Base-by-base conservation (phyloP, 495 filamentous ascomycete species). In the Staphylotrichum longicolle region DNA sequence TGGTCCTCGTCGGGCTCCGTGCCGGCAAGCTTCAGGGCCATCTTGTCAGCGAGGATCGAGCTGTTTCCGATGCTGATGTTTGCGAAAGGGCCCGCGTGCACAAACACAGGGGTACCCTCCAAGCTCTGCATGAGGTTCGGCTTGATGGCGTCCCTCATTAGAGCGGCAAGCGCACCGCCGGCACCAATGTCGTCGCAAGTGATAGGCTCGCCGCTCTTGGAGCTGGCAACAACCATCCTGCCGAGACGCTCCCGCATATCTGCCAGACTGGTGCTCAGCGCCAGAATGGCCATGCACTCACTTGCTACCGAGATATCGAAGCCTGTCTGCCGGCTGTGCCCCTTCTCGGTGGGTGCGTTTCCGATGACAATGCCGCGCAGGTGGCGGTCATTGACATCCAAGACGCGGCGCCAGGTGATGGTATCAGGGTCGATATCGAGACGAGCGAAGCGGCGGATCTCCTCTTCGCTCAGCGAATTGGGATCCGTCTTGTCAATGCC, bases 61-160 rank as follows among this genome's bases (percentile, higher is more conserved):
- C 89, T 95, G 68, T 93, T 91, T 37, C 94, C 94, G 66, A 98
- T 98, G 77, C 88, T 92, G 73, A 98, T 98, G 69, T 98, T 98
- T 64, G 94, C 94, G 69, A 98, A 98, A 1, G 94, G 94, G 5
- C 94, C 94, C 11, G 94, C 94, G 66, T 98, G 94, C 6, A 98
- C 94, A 70, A 98, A 91, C 0, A 98, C 94, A 4, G 94, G 94
- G 2, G 94, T 98, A 37, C 94, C 94, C 71, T 98, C 94, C 62
- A 98, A 80, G 48, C 90, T 96, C 78, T 98, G 94, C 94, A 98
- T 98, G 61, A 98, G 76, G 76, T 97, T 98, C 34, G 94, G 94
- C 78, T 98, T 98, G 75, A 96, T 96, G 27, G 94, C 92, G 78
- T 98, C 94, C 78, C 88, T 93, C 91, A 98, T 96, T 63, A 98